Percentiles rank a stretch among this genome's conserved stretches.
Evolutionary conservation across 2,329 filamentous ascomycete species (phyloP).

Genomic region (Ophiocordyceps sinensis): DNA sequence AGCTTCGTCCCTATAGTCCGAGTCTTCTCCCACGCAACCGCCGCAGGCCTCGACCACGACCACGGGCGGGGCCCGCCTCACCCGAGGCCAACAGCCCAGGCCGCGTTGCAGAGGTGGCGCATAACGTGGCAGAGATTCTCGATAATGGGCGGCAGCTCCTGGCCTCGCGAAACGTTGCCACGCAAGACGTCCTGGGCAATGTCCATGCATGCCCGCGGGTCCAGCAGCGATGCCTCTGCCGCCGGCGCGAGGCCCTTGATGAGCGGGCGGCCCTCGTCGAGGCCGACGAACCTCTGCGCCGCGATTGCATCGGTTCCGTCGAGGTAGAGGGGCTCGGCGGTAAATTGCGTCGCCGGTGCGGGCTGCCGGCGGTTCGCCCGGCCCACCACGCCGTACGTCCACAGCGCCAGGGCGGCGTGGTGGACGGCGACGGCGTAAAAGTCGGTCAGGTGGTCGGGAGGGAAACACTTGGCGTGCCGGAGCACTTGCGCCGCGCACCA

Average conservation of each 20-base stretch:
- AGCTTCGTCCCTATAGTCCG: no score
- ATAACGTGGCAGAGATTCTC: constrained; percentile 53
- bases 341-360: constrained; percentile 15
- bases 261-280: constrained; percentile 38
- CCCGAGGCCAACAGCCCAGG: constrained; percentile 22
- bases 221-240: constrained; percentile 29
- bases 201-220: constrained; percentile 44
- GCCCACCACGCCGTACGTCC: constrained; percentile 51
- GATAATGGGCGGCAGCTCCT: constrained; percentile 44
- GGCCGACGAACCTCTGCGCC: constrained; percentile 40
- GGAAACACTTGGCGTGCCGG: constrained; percentile 40
- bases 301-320: constrained; percentile 39
- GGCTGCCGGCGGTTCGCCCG: constrained; percentile 22
- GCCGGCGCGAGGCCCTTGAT: constrained; percentile 22
- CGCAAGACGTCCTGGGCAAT: constrained; percentile 41
- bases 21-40: no score
- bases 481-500: constrained; percentile 58
- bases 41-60: no score
- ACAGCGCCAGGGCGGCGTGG: constrained; percentile 52
- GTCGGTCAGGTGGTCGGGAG: constrained; percentile 40
- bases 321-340: constrained; percentile 30
- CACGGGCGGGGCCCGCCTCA: constrained; percentile 2
- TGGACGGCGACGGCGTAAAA: constrained; percentile 57
- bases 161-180: constrained; percentile 30
- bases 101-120: constrained; percentile 41